Percentiles rank a stretch among this genome's conserved stretches.
These are phyloP conservation scores for Cystobasidium slooffiae DNA, from an alignment of 1,284 basidiomycete species.

Conservation along the genomic window DNA sequence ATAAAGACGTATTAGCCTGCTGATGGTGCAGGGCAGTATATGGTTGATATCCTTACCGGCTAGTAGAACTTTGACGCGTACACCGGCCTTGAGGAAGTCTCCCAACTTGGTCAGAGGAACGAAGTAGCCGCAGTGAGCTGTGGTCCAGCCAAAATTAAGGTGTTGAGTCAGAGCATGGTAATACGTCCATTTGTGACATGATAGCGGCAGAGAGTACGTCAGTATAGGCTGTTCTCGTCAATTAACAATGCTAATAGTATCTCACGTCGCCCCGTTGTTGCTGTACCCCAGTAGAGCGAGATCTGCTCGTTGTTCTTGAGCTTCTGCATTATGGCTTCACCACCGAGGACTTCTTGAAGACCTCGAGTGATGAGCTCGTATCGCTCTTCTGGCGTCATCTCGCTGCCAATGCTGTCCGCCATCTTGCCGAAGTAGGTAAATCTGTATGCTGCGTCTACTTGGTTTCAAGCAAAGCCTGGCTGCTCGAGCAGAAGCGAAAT, in stretches of 20 bases:
- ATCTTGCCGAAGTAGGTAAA: background rate
- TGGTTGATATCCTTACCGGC: slow-evolving; percentile 67
- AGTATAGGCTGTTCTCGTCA: background rate
- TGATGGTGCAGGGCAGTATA: background rate
- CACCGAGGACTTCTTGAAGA: slow-evolving; percentile 86
- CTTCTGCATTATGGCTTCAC: slow-evolving; percentile 79
- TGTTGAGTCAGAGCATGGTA: background rate
- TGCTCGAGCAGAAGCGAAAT: background rate
- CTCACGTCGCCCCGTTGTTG: slow-evolving; percentile 91
- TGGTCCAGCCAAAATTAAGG: slow-evolving; percentile 18
- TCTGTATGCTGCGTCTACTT: background rate
- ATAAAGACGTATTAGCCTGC: background rate
- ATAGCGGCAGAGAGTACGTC: background rate
- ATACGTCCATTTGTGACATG: background rate
- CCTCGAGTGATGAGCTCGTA: slow-evolving; percentile 85
- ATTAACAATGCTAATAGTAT: slow-evolving; percentile 42
- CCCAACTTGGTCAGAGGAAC: slow-evolving; percentile 88
- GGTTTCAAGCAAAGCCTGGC: too few species aligned
- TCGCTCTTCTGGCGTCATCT: slow-evolving; percentile 64
- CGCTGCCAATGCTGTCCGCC: slow-evolving; percentile 23
- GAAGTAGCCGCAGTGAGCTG: slow-evolving; percentile 97
- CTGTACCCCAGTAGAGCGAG: slow-evolving; percentile 82
- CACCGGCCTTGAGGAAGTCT: slow-evolving; percentile 90
- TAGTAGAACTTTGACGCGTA: slow-evolving; percentile 84
- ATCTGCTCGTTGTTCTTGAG: slow-evolving; percentile 71